Evolutionary conservation across 805 yeast species (phyloP), one percentile per base, ranked within the genome.

Genomic region (Cyberlindnera euphorbiae): DNA sequence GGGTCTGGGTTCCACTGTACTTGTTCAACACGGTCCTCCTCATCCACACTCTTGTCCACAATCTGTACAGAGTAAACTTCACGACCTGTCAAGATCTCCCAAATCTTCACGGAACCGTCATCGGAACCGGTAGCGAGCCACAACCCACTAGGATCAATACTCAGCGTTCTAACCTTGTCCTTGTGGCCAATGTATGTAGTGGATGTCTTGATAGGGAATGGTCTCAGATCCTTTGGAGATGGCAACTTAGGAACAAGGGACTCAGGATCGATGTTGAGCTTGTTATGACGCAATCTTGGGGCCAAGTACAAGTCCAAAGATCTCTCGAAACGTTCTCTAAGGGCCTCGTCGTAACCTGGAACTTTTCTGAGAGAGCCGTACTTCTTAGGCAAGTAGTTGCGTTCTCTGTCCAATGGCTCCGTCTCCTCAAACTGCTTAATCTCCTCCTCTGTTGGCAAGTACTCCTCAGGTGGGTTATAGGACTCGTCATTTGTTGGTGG

Each of bases 71-170:
- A 75, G 71, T 76, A 85, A 34, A 90, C 85, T 67, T 90, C 94
- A 63, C 98, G 79, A 31, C 98, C 98, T 5, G 97, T 86, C 41
- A 88, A 65, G 14, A 88, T 80, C 65, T 93, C 98, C 97, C 98
- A 93, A n/a, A 93, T 73, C 50, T 96, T 75, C 6, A 93, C 89
- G 13, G 89, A 75, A 37, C 97, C 97, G 58, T 93, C 98, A 58
- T 93, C 97, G 13, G 95, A 84, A 40, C 97, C 98, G 4, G 98
- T 93, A 15, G 98, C 98, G 38, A 93, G 67, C 93, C 96, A 93
- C 50, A 82, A 69, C 5, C 98, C 98, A 22, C 79, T 69, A 33
- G 96, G 95, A 57, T 90, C 95, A 32, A 90, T 73, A 8, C 89
- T 76, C 19, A 93, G 55, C 2, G 90, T 71, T 59, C 98, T 79